Percentiles rank a stretch among this genome's conserved stretches.
Conservation (phyloP, 805 yeast genomes). For the Teunomyces barrocoloradensis region DNA sequence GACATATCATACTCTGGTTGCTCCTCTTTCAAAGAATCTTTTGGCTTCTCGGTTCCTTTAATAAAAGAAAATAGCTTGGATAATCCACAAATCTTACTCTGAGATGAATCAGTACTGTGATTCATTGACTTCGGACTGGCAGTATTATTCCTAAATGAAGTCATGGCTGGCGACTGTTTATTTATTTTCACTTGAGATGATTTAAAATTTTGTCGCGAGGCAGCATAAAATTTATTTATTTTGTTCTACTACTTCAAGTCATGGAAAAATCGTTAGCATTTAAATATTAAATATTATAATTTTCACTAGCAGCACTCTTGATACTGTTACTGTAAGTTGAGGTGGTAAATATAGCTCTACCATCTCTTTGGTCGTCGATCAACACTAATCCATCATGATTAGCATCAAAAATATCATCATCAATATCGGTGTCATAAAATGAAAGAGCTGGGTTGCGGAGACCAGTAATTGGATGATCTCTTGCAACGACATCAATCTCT, state of each 20-base stretch:
- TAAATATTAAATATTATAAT: neutral
- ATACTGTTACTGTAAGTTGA: conserved; percentile 10
- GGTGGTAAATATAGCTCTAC: neutral
- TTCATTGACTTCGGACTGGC: neutral
- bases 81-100: neutral
- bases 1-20: neutral
- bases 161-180: neutral
- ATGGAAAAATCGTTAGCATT: neutral
- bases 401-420: conserved; percentile 30
- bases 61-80: neutral
- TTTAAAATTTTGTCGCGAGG: conserved; percentile 3
- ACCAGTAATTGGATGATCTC: conserved; percentile 39
- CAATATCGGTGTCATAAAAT: conserved; percentile 31
- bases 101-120: neutral
- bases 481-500: conserved; percentile 47
- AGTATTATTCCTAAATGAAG: neutral
- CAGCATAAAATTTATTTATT: neutral
- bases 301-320: conserved; percentile 1
- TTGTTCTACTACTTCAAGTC: neutral
- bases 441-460: conserved; percentile 42
- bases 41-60: neutral
- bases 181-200: neutral
- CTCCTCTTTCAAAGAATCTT: neutral
- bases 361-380: conserved; percentile 17
- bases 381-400: conserved; percentile 30